Percentiles rank a stretch among this genome's conserved stretches.
These are phyloP conservation scores for Curvularia verruculosa DNA, from an alignment of 2,329 filamentous ascomycete species.

Conservation along the genomic window DNA sequence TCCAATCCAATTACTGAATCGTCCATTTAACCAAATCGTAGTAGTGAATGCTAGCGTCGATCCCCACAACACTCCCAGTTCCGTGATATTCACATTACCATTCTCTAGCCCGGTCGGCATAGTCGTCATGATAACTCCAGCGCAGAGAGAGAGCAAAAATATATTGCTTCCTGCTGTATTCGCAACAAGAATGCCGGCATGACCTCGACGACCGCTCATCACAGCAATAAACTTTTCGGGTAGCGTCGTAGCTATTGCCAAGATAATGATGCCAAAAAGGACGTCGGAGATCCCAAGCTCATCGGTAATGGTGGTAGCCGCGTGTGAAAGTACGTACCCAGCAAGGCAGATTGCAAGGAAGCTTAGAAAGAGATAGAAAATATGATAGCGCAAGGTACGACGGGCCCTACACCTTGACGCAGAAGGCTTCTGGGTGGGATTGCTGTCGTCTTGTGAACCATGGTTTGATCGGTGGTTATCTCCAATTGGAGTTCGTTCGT, in stretches of 20 bases:
- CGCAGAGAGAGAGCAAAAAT: slow-evolving; percentile 60
- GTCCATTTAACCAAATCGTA: background rate
- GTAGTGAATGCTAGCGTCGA: background rate
- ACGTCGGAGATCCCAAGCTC: slow-evolving; percentile 53
- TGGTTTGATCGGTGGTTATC: background rate
- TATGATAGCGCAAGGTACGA: slow-evolving; percentile 39
- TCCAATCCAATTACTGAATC: background rate
- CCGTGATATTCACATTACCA: background rate
- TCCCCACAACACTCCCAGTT: background rate
- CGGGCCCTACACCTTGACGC: too few species aligned
- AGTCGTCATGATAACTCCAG: slow-evolving; percentile 45
- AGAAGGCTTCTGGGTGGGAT: background rate
- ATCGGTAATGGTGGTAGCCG: slow-evolving; percentile 51
- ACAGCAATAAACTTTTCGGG: slow-evolving; percentile 61
- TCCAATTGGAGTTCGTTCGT: background rate
- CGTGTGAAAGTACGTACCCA: slow-evolving; percentile 58
- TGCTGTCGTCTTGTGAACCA: background rate
- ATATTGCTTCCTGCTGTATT: slow-evolving; percentile 63
- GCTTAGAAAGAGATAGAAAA: slow-evolving; percentile 53
- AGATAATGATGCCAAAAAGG: slow-evolving; percentile 56
- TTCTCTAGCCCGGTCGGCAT: slow-evolving; percentile 32
- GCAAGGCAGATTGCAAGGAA: slow-evolving; percentile 54
- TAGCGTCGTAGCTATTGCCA: slow-evolving; percentile 61
- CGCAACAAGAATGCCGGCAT: slow-evolving; percentile 58
- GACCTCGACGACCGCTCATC: slow-evolving; percentile 55